phyloP scores from a whole-genome alignment of 2,329 filamentous ascomycete species.

The Cladosporium colombiae region DNA sequence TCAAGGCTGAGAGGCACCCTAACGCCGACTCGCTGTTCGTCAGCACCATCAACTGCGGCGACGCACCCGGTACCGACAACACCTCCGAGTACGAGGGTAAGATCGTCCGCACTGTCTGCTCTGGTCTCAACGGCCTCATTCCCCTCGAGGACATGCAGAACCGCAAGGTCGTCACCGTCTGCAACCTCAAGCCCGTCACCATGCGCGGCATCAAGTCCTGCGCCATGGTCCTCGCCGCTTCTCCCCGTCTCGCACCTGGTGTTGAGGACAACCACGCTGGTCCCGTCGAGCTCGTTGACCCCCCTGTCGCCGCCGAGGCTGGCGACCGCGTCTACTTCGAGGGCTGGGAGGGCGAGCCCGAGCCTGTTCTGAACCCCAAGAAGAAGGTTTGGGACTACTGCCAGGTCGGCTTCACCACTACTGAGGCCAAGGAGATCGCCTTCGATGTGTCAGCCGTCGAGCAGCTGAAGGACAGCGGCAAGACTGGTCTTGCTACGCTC shows the following conservation, averaged over 20 bases:
- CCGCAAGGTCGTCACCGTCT: slow-evolving; percentile 91
- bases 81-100: slow-evolving; percentile 90
- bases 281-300: slow-evolving; percentile 87
- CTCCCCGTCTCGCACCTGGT: slow-evolving; percentile 77
- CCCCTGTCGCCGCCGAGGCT: slow-evolving; percentile 74
- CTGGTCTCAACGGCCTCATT: slow-evolving; percentile 88
- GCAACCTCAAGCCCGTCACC: slow-evolving; percentile 98
- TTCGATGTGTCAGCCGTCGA: slow-evolving; percentile 81
- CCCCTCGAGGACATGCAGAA: slow-evolving; percentile 96
- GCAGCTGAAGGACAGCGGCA: slow-evolving; percentile 65
- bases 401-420: slow-evolving; percentile 95
- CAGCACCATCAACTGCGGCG: slow-evolving; percentile 91
- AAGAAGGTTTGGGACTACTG: slow-evolving; percentile 99
- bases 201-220: slow-evolving; percentile 85
- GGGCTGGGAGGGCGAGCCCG: slow-evolving; percentile 89
- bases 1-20: slow-evolving; percentile 92
- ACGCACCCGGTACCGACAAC: slow-evolving; percentile 81
- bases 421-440: slow-evolving; percentile 73
- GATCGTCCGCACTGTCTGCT: slow-evolving; percentile 92
- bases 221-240: slow-evolving; percentile 95
- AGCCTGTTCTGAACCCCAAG: slow-evolving; percentile 94
- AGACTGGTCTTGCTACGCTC: slow-evolving; percentile 60
- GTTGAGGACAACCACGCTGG: slow-evolving; percentile 83
- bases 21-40: slow-evolving; percentile 96
- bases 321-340: slow-evolving; percentile 92